Percentiles rank a stretch among this genome's conserved stretches.
Evolutionary conservation across 164 flowering plant species (phyloP).

Genomic region (Cinnamomum chago): DNA sequence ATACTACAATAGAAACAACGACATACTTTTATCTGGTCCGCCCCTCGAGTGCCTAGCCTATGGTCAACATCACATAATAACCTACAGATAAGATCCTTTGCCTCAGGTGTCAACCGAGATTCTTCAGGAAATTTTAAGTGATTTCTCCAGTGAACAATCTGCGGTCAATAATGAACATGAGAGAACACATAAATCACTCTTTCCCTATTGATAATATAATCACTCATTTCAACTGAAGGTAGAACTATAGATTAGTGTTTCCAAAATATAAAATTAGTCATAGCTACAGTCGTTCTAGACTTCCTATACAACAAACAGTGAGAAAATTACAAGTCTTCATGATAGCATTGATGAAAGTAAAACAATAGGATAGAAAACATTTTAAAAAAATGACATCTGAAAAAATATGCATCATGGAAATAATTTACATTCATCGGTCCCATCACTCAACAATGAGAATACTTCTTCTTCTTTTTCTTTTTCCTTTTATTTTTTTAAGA

Average conservation of each 20-base stretch:
- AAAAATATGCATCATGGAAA: too few species aligned
- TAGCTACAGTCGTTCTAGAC: background rate
- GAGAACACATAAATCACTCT: background rate
- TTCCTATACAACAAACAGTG: background rate
- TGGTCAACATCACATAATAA: slow-evolving; percentile 37
- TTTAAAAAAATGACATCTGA: background rate
- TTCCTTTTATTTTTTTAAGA: too few species aligned
- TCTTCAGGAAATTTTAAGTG: slow-evolving; percentile 90
- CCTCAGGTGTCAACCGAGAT: slow-evolving; percentile 70
- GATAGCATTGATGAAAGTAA: background rate
- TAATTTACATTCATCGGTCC: too few species aligned
- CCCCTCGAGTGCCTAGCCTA: slow-evolving; percentile 82
- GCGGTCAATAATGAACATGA: slow-evolving; percentile 8
- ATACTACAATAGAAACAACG: background rate
- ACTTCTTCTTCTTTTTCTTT: too few species aligned
- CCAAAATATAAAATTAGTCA: background rate
- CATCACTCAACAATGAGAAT: too few species aligned
- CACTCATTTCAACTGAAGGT: background rate
- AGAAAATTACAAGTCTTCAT: background rate
- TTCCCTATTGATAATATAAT: background rate
- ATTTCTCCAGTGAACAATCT: slow-evolving; percentile 95
- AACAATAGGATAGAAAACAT: background rate
- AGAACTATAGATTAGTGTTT: background rate
- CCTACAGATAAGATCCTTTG: slow-evolving; percentile 74
- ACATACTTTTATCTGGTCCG: slow-evolving; percentile 69